Percentiles rank a stretch among this genome's conserved stretches.
phyloP scores from a whole-genome alignment of 768 basidiomycete genomes.

The Hemileccinum rubropunctum region DNA sequence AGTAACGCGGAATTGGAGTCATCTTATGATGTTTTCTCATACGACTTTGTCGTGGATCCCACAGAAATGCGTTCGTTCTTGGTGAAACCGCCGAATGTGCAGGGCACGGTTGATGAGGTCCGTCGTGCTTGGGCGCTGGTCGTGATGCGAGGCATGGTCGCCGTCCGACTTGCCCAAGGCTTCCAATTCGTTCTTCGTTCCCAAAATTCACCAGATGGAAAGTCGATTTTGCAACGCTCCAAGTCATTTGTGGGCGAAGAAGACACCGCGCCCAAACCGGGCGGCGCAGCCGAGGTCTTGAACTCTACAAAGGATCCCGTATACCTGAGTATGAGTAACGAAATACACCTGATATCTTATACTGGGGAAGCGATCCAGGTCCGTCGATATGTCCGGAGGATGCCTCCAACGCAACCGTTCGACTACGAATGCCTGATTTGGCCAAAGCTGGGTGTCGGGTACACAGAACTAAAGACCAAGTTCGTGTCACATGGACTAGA shows the following conservation, averaged over 20 bases:
- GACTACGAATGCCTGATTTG: conserved; percentile 90
- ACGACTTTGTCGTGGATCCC: conserved; percentile 84
- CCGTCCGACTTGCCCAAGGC: conserved; percentile 86
- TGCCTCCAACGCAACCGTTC: conserved; percentile 60
- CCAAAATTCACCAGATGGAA: conserved; percentile 30
- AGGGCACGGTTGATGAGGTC: conserved; percentile 51
- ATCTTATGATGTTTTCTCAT: conserved; percentile 79
- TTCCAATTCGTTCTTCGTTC: conserved; percentile 86
- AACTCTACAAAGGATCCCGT: conserved; percentile 65
- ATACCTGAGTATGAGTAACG: conserved; percentile 92
- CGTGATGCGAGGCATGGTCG: conserved; percentile 92
- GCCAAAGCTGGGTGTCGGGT: conserved; percentile 87
- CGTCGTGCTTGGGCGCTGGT: conserved; percentile 71
- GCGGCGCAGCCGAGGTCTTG: conserved; percentile 65
- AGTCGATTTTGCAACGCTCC: conserved; percentile 41
- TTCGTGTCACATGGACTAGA: conserved; percentile 80
- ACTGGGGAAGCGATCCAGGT: conserved; percentile 91
- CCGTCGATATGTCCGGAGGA: conserved; percentile 75
- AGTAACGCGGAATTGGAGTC: conserved; percentile 69
- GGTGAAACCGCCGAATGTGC: conserved; percentile 58
- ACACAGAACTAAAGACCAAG: conserved; percentile 71
- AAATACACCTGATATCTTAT: conserved; percentile 91
- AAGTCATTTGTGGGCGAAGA: conserved; percentile 61
- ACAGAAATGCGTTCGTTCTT: conserved; percentile 85
- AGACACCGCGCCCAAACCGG: conserved; percentile 49